Conservation (phyloP, 768 basidiomycete species). For the Polyporus arcularius region DNA sequence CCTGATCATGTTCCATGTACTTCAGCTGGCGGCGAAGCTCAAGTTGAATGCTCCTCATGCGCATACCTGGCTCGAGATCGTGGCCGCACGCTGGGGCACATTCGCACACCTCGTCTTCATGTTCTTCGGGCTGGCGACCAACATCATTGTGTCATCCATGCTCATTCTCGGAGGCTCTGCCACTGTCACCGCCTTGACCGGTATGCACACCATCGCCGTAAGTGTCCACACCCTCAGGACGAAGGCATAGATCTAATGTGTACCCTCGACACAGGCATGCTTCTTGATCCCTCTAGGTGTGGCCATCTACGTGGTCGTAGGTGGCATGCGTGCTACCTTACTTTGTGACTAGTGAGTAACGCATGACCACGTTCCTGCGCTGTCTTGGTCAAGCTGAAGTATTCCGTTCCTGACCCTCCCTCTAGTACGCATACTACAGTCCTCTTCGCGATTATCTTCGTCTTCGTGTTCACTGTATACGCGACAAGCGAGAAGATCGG, state of each 20-base stretch:
- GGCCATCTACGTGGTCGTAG: conserved; percentile 84
- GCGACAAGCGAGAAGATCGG: conserved; percentile 80
- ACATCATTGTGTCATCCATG: conserved; percentile 90
- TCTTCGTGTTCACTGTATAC: conserved; percentile 79
- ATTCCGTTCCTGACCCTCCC: not conserved
- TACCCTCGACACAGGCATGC: conserved; percentile 55
- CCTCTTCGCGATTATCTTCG: conserved; percentile 83
- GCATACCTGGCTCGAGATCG: conserved; percentile 89
- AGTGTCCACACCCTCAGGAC: conserved; percentile 17
- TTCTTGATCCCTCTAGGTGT: conserved; percentile 91
- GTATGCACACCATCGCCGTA: conserved; percentile 85
- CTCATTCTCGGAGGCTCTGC: conserved; percentile 80
- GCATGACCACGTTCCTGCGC: not conserved
- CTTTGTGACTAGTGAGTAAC: conserved; percentile 80
- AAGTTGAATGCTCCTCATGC: conserved; percentile 90
- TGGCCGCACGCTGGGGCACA: conserved; percentile 78
- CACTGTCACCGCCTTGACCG: conserved; percentile 85
- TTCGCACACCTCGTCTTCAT: conserved; percentile 82
- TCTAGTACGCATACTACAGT: conserved; percentile 82
- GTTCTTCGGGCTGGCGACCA: conserved; percentile 91
- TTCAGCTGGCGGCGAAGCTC: conserved; percentile 82
- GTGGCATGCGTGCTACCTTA: conserved; percentile 84
- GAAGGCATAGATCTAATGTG: not conserved
- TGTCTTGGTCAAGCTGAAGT: not conserved
- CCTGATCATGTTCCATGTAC: not conserved